Base-by-base conservation (phyloP, 2,329 filamentous ascomycete genomes). In the Alternaria triticina region DNA sequence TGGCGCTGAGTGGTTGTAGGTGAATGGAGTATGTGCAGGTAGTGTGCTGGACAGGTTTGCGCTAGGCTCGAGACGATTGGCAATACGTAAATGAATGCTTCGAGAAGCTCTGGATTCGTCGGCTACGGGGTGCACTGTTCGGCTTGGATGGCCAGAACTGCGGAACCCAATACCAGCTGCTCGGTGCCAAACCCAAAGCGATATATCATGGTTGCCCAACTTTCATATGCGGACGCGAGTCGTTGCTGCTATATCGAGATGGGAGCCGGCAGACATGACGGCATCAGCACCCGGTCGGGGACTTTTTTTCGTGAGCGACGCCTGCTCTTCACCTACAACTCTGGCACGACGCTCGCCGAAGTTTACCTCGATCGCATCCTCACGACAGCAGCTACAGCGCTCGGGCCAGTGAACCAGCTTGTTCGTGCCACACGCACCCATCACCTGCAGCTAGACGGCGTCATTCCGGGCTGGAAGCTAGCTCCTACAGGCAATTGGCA, bases 21-120 rank as follows among this genome's bases (percentile, higher is more conserved):
- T 30, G 56, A 50, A 56, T 58, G 52, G 28, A 45, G 22, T 51
- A 57, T 47, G 40, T 52, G 44, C 28, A 30, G 23, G 43, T 64
- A 59, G 58, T 54, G 61, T 68, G 61, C 40, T 62, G 51, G 30
- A 49, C 46, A 56, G 55, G 55, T 49, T 45, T 30, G 52, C 62
- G 60, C 67, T 69, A 70, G 62, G 50, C 62, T 64, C 23, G 46
- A 65, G 61, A 49, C 40, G 62, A 69, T 73, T 70, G 68, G 70
- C 68, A 74, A 73, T 66, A 77, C 65, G 72, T 75, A 75, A 77
- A 73, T 54, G 61, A 73, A 74, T 60, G 69, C 64, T 60, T 60
- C 45, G 30, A 55, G 61, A 60, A 60, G 61, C 28, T 57, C 54
- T 59, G 65, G 66, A 77, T 74, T 74, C 70, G 74, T 61, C 52